Evolutionary conservation across 306 rosid species (phyloP).

Genomic region (Pachyrhizus erosus): DNA sequence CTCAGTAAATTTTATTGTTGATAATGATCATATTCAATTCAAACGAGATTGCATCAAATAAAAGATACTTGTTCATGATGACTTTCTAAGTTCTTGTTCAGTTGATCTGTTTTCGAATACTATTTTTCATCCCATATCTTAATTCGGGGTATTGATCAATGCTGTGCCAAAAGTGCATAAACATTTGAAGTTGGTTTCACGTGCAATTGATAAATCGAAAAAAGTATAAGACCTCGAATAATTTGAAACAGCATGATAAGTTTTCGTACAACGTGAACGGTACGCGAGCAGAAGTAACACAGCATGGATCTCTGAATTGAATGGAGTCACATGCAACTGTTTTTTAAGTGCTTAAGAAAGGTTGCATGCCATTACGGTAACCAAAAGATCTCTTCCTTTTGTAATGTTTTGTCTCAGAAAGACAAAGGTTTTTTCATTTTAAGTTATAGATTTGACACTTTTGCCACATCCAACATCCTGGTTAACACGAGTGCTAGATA

Average conservation of each 20-base stretch:
- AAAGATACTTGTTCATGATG: too few relatives aligned
- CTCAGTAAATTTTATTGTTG: too few relatives aligned
- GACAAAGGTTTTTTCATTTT: background rate
- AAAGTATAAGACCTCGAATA: conserved; percentile 2
- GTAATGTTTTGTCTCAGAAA: conserved; percentile 27
- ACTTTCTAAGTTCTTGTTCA: too few relatives aligned
- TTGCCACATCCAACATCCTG: conserved; percentile 3
- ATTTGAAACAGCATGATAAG: background rate
- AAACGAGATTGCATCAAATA: too few relatives aligned
- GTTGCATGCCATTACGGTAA: conserved; percentile 12
- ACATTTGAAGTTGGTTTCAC: background rate
- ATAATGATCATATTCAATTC: too few relatives aligned
- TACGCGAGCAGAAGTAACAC: background rate
- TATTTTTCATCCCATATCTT: too few relatives aligned
- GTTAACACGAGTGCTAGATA: background rate
- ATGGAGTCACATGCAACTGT: background rate
- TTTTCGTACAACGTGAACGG: background rate
- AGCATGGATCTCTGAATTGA: background rate
- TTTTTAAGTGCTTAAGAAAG: background rate
- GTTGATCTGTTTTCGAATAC: too few relatives aligned
- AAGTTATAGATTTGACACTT: too few relatives aligned
- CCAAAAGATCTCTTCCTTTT: background rate
- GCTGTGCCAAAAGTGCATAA: background rate
- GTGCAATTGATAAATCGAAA: background rate
- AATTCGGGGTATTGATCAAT: background rate